phyloP scores from a whole-genome alignment of 768 basidiomycete genomes.

The Tulasnella sp. region DNA sequence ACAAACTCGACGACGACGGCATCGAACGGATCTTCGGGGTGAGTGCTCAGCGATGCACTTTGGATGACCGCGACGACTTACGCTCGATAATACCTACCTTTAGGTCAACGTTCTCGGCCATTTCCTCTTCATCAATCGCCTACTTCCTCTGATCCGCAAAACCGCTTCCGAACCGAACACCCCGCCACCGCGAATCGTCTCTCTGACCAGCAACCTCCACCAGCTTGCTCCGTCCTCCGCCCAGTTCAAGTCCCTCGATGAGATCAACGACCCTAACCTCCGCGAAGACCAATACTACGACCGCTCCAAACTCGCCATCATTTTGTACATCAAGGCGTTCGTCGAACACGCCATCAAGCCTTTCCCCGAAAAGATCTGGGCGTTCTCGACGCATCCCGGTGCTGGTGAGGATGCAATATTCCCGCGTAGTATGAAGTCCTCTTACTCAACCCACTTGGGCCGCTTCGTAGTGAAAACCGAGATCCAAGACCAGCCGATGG shows the following conservation, averaged over 20 bases:
- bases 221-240: conserved; percentile 44
- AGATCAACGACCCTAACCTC: conserved; percentile 46
- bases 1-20: conserved; percentile 42
- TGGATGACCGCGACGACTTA: background rate
- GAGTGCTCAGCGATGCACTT: background rate
- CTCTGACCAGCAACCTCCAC: conserved; percentile 49
- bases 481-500: conserved; percentile 43
- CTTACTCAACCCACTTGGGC: background rate
- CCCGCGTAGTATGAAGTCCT: background rate
- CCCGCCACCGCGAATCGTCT: conserved; percentile 48
- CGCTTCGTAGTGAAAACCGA: conserved; percentile 41
- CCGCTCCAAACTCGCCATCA: conserved; percentile 50
- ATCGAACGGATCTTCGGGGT: conserved; percentile 39
- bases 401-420: conserved; percentile 22
- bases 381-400: conserved; percentile 43
- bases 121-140: conserved; percentile 50
- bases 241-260: conserved; percentile 46
- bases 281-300: conserved; percentile 46
- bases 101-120: conserved; percentile 48
- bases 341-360: conserved; percentile 44
- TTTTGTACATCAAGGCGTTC: conserved; percentile 46
- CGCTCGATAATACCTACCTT: background rate
- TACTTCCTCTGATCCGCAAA: conserved; percentile 48
- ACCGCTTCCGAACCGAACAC: conserved; percentile 41
- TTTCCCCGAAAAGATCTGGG: conserved; percentile 43